These are phyloP conservation scores for Trichoderma atroviride DNA, from an alignment of 2,329 filamentous ascomycete genomes.

Conservation along the genomic window DNA sequence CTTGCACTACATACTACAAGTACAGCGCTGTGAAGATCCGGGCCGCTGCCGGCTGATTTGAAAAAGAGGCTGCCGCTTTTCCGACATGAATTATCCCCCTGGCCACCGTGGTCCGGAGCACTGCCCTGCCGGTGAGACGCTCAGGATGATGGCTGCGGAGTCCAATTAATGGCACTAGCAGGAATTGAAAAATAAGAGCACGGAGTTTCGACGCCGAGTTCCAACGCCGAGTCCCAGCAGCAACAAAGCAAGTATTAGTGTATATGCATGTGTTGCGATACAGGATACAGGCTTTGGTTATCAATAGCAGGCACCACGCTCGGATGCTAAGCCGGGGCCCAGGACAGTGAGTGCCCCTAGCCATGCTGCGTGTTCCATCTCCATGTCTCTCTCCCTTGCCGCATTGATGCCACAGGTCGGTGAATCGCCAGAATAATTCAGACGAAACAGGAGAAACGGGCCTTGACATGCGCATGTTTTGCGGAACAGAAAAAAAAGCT, in stretches of 20 bases:
- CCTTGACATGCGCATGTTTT: not conserved
- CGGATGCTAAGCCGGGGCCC: constrained; percentile 18
- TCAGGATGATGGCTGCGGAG: constrained; percentile 5
- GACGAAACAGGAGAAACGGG: constrained; percentile 25
- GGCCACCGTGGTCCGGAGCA: constrained; percentile 8
- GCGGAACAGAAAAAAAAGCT: constrained; percentile 6
- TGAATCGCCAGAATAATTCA: constrained; percentile 16
- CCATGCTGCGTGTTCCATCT: constrained; percentile 15
- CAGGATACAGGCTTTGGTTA: not conserved
- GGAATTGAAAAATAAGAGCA: not conserved
- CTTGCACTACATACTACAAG: too few relatives aligned
- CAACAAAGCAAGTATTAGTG: not conserved
- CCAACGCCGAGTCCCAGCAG: not conserved
- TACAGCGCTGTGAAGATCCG: constrained; percentile 10
- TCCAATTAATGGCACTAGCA: not conserved
- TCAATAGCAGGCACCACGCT: constrained; percentile 13
- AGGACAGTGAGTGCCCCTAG: not conserved
- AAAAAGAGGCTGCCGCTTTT: constrained; percentile 1
- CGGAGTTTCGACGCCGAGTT: not conserved
- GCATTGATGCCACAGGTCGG: constrained; percentile 16
- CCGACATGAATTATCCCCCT: constrained; percentile 18
- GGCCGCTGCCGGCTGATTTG: constrained; percentile 5
- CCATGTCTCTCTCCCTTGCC: constrained; percentile 19
- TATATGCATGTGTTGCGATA: not conserved
- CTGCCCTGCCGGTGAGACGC: constrained; percentile 17